These are phyloP conservation scores for Quambalaria eucalypti DNA, from an alignment of 1,284 basidiomycete genomes.

Conservation along the genomic window DNA sequence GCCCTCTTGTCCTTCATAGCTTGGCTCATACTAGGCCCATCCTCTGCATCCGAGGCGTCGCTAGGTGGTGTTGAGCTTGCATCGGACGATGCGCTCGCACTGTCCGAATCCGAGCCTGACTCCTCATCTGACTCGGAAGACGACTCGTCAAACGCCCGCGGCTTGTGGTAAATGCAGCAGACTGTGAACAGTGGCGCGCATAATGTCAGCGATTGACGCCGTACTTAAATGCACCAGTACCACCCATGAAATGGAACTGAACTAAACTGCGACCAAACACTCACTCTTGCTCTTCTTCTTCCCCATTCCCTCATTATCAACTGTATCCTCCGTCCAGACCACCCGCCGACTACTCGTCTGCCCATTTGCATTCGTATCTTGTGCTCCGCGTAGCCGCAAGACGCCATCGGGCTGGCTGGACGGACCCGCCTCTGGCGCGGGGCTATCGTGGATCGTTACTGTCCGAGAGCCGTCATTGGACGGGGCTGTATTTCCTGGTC, in stretches of 20 bases:
- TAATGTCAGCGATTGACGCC: background rate
- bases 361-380: no score
- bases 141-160: constrained; percentile 37
- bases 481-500: no score
- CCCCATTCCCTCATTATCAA: constrained; percentile 39
- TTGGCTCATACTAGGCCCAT: background rate
- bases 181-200: constrained; percentile 12
- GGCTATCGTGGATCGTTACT: constrained; percentile 4
- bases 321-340: constrained; percentile 35
- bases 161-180: constrained; percentile 45
- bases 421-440: constrained; percentile 1
- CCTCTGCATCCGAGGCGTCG: background rate
- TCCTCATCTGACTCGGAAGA: constrained; percentile 7
- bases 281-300: constrained; percentile 40
- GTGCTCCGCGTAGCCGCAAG: constrained; percentile 3
- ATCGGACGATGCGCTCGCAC: no score
- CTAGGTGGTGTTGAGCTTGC: background rate
- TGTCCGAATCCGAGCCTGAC: constrained; percentile 5
- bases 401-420: background rate
- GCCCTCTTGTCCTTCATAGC: constrained; percentile 3
- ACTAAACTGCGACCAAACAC: background rate
- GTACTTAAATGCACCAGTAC: background rate
- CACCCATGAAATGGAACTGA: background rate
- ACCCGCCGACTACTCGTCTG: constrained; percentile 13
- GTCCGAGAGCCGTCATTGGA: constrained; percentile 7